Evolutionary conservation across 768 basidiomycete genomes (phyloP).

Genomic region (Tubosaeta sp.): DNA sequence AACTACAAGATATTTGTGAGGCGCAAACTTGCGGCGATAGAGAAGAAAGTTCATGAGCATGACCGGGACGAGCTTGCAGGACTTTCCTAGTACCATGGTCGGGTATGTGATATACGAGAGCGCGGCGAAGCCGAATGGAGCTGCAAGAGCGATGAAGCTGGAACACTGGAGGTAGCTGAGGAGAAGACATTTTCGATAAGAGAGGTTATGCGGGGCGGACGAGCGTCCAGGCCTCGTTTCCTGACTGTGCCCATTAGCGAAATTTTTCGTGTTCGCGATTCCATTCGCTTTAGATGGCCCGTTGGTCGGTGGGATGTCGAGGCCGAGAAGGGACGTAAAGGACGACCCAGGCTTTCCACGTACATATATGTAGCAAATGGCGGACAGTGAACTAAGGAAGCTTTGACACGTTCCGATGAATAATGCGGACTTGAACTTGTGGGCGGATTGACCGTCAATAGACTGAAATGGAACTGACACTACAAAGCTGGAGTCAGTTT

Average conservation of each 20-base stretch:
- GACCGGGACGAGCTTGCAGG: constrained; percentile 97
- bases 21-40: constrained; percentile 88
- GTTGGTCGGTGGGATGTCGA: constrained; percentile 34
- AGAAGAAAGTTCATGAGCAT: constrained; percentile 96
- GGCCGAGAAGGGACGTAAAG: constrained; percentile 56
- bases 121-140: constrained; percentile 94
- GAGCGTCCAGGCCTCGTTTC: constrained; percentile 21
- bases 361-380: constrained; percentile 68
- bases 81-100: constrained; percentile 97
- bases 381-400: constrained; percentile 68
- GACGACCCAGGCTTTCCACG: constrained; percentile 54
- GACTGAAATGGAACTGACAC: constrained; percentile 84
- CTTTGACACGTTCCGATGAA: constrained; percentile 87
- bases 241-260: constrained; percentile 31
- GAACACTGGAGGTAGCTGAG: constrained; percentile 80
- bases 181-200: constrained; percentile 49
- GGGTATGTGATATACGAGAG: constrained; percentile 97
- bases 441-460: constrained; percentile 53
- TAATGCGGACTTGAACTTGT: constrained; percentile 81
- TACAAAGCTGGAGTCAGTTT: constrained; percentile 25
- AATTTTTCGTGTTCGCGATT: constrained; percentile 31
- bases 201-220: constrained; percentile 29
- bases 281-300: constrained; percentile 27
- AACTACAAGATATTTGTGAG: constrained; percentile 95
- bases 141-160: constrained; percentile 82